A percentile compares a stretch with the other conserved stretches of the same genome.
phyloP scores from a whole-genome alignment of 2,329 filamentous ascomycete species.

The Ophiostoma australiae region DNA sequence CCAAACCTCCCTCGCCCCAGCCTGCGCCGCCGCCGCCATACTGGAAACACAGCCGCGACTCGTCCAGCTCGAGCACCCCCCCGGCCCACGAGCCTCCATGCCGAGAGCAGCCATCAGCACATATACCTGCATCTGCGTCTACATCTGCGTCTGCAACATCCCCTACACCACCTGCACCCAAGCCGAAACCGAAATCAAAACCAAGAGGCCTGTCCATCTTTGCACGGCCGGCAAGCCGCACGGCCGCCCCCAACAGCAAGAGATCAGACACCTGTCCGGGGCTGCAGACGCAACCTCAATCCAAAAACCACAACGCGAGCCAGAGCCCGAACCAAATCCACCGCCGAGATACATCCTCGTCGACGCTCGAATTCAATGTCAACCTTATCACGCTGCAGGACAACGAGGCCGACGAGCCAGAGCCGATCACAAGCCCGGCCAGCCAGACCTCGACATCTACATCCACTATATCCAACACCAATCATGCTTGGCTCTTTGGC shows the following conservation, averaged over 20 bases:
- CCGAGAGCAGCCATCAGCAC: no score
- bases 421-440: constrained; percentile 23
- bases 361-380: constrained; percentile 14
- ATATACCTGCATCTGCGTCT: not conserved
- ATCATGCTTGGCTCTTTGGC: constrained; percentile 15
- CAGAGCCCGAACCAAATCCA: constrained; percentile 3
- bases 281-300: not conserved
- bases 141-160: not conserved
- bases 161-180: not conserved
- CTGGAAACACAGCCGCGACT: constrained; percentile 26
- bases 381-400: constrained; percentile 54
- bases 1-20: not conserved
- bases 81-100: not conserved
- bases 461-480: not conserved
- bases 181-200: not conserved
- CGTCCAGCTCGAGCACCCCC: not conserved
- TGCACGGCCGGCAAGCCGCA: not conserved
- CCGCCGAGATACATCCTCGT: constrained; percentile 23
- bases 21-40: constrained; percentile 24
- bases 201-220: constrained; percentile 4
- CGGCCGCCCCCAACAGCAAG: not conserved
- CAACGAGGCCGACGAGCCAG: constrained; percentile 49
- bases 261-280: not conserved
- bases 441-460: not conserved
- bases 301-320: not conserved